Percentiles rank a stretch among this genome's conserved stretches.
Conservation (phyloP, 1,139 yeast genomes). For the Suhomyces anneliseae region DNA sequence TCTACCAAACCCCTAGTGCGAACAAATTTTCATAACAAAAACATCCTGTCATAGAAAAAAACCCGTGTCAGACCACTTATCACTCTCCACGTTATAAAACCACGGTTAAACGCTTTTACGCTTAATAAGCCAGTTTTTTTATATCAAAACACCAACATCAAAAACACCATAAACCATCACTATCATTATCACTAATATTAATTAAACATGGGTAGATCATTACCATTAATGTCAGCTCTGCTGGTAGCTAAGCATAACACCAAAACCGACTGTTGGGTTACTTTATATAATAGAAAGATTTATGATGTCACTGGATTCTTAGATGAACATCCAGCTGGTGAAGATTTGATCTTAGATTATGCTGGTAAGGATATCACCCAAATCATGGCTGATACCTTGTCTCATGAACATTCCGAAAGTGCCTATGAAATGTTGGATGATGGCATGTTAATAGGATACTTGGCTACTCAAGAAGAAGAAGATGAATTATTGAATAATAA, state of each 20-base stretch:
- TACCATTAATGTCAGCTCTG: conserved; percentile 37
- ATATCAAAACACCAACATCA: not conserved
- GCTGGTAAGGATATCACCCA: conserved; percentile 85
- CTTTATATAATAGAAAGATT: conserved; percentile 69
- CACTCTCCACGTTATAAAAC: not conserved
- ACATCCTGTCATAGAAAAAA: not conserved
- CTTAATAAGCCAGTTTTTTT: not conserved
- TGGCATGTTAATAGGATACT: conserved; percentile 49
- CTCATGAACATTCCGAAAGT: conserved; percentile 79
- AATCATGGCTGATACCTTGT: conserved; percentile 64
- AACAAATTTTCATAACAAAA: conserved; percentile 1
- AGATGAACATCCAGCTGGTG: conserved; percentile 88
- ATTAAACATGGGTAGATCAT: conserved; percentile 25
- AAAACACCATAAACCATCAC: no score
- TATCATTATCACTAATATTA: no score
- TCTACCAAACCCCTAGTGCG: not conserved
- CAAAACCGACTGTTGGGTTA: conserved; percentile 69
- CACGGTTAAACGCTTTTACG: not conserved
- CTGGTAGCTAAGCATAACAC: conserved; percentile 53
- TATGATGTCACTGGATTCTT: conserved; percentile 79
- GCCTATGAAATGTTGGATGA: conserved; percentile 91
- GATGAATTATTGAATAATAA: conserved; percentile 42
- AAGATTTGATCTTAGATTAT: conserved; percentile 67
- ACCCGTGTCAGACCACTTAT: conserved; percentile 7
- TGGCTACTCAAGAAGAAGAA: conserved; percentile 48